phyloP scores from a whole-genome alignment of 805 yeast species.

The Barnettozyma siamensis region DNA sequence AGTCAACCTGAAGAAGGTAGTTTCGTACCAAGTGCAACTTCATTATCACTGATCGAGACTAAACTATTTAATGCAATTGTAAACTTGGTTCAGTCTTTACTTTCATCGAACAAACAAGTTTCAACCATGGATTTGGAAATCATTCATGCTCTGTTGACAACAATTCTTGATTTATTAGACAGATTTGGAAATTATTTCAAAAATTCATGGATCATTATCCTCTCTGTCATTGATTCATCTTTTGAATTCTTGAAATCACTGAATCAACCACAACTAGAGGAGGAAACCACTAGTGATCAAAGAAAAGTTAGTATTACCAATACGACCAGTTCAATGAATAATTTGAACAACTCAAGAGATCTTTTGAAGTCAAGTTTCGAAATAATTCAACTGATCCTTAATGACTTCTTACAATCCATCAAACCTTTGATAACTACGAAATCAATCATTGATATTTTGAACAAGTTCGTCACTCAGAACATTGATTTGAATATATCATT shows the following conservation, averaged over 20 bases:
- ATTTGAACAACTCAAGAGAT: constrained; percentile 13
- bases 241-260: constrained; percentile 37
- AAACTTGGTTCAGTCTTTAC: constrained; percentile 37
- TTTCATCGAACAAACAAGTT: constrained; percentile 27
- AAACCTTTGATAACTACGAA: constrained; percentile 57
- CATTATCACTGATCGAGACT: constrained; percentile 33
- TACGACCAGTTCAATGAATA: constrained; percentile 11
- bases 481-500: constrained; percentile 82
- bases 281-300: constrained; percentile 13
- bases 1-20: not conserved
- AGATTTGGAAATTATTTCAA: constrained; percentile 60
- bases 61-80: constrained; percentile 45
- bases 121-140: constrained; percentile 63
- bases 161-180: constrained; percentile 69
- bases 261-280: too few relatives aligned
- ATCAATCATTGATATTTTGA: constrained; percentile 64
- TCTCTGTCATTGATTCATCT: constrained; percentile 53
- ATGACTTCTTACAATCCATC: constrained; percentile 71
- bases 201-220: constrained; percentile 70
- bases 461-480: constrained; percentile 63
- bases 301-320: not conserved
- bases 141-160: constrained; percentile 52
- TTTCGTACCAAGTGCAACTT: not conserved
- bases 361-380: constrained; percentile 70
- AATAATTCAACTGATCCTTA: constrained; percentile 75